Conservation (phyloP, 768 basidiomycete genomes). For the Xerocomellus chrysenteron region DNA sequence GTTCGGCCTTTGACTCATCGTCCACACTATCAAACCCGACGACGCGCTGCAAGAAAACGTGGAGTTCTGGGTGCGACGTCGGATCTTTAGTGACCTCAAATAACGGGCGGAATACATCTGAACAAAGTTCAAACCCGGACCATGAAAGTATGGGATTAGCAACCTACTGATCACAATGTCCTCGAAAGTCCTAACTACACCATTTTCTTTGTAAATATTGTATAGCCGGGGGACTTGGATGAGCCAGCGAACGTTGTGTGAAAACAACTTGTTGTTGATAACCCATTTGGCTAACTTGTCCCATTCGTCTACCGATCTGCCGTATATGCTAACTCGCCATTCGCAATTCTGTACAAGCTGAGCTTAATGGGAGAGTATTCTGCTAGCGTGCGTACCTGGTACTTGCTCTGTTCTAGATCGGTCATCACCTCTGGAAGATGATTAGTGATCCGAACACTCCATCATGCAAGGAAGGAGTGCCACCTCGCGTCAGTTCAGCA, state of each 20-base stretch:
- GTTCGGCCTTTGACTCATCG: constrained; percentile 93
- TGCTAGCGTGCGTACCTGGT: constrained; percentile 60
- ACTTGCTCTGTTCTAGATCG: constrained; percentile 98
- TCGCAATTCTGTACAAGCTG: constrained; percentile 71
- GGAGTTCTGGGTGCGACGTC: constrained; percentile 84
- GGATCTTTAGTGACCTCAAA: constrained; percentile 98
- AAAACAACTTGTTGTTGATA: constrained; percentile 86
- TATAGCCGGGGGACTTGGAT: constrained; percentile 95
- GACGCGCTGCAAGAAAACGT: constrained; percentile 92
- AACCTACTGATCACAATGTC: constrained; percentile 85
- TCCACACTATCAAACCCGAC: constrained; percentile 99
- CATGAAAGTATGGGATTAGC: not conserved
- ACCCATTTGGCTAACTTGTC: constrained; percentile 99
- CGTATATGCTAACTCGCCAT: constrained; percentile 97
- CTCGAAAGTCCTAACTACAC: constrained; percentile 81
- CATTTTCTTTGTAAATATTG: constrained; percentile 90
- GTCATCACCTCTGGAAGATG: constrained; percentile 78
- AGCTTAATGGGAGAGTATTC: not conserved
- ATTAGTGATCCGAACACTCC: not conserved
- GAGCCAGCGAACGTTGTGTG: constrained; percentile 97
- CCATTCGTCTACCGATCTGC: constrained; percentile 83
- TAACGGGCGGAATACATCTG: constrained; percentile 90
- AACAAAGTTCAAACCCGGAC: not conserved
- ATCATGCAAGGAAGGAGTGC: constrained; percentile 8
- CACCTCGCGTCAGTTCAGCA: constrained; percentile 91